Evolutionary conservation across 305 asterid species (phyloP).

Genomic region (Rubia balearica): DNA sequence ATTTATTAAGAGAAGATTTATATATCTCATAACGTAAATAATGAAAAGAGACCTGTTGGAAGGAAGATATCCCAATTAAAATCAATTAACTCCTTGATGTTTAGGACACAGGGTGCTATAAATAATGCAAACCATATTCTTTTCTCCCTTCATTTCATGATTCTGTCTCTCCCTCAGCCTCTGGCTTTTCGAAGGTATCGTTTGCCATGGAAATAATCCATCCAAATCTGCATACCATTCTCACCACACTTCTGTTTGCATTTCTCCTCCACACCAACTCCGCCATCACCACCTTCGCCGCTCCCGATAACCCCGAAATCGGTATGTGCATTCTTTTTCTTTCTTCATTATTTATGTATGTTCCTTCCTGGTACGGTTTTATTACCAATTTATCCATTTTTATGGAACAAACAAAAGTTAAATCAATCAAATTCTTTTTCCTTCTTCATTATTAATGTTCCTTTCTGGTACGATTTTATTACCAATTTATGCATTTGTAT

Average conservation of each 20-base stretch:
- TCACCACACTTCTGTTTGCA: background rate
- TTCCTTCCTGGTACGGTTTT: background rate
- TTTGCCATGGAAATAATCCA: background rate
- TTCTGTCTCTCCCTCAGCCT: background rate
- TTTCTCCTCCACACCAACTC: background rate
- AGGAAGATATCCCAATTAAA: background rate
- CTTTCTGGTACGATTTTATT: background rate
- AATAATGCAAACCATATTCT: background rate
- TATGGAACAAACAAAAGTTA: too few relatives aligned
- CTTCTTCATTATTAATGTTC: too few relatives aligned
- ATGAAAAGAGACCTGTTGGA: background rate
- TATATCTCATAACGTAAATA: background rate
- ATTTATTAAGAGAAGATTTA: background rate
- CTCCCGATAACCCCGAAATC: background rate
- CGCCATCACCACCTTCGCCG: background rate
- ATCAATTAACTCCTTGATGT: background rate
- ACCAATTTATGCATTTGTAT: background rate
- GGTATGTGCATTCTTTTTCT: background rate
- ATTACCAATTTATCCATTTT: background rate
- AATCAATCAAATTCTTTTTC: too few relatives aligned
- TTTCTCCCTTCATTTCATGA: background rate
- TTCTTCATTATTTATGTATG: background rate
- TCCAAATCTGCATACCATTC: background rate
- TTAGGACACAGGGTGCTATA: background rate
- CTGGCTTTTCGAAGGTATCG: too few relatives aligned